phyloP scores from a whole-genome alignment of 1,284 basidiomycete genomes.

The Microbotryomycetes sp. region DNA sequence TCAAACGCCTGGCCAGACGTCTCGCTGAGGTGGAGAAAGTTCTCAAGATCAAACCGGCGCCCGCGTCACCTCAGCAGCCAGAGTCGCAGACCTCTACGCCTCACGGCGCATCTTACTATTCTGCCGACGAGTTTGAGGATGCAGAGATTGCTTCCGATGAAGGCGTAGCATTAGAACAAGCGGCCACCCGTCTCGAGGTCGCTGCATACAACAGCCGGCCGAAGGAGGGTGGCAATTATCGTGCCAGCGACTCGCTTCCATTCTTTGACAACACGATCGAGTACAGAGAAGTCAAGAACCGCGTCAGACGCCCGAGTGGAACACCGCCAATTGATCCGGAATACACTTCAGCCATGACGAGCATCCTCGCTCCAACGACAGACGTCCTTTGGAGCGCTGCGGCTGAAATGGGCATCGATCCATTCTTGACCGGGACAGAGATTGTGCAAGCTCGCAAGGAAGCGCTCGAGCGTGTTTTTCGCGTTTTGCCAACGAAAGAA shows the following conservation, averaged over 20 bases:
- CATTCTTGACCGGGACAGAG: constrained; percentile 9
- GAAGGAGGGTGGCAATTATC: background rate
- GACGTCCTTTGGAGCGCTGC: background rate
- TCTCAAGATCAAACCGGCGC: constrained; percentile 24
- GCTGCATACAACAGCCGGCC: constrained; percentile 1
- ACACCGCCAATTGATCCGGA: background rate
- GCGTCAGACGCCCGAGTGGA: background rate
- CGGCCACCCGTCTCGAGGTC: background rate
- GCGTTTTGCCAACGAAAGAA: constrained; percentile 5
- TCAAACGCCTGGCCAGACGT: constrained; percentile 3
- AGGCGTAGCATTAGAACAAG: background rate
- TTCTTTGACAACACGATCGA: constrained; percentile 16
- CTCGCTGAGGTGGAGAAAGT: constrained; percentile 12
- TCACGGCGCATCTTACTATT: constrained; percentile 15
- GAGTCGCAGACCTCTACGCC: background rate
- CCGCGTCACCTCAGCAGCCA: constrained; percentile 14
- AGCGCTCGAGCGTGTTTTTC: constrained; percentile 10
- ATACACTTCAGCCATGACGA: constrained; percentile 7
- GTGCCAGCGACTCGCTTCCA: constrained; percentile 15
- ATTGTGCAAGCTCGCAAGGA: background rate
- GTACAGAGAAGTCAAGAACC: background rate
- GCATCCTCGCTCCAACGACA: constrained; percentile 3
- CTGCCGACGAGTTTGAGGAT: constrained; percentile 3
- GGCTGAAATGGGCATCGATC: constrained; percentile 16
- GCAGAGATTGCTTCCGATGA: background rate